Evolutionary conservation across 768 basidiomycete species (phyloP), one percentile per base, ranked within the genome.

Genomic region (Omphalotus guepiniiformis): DNA sequence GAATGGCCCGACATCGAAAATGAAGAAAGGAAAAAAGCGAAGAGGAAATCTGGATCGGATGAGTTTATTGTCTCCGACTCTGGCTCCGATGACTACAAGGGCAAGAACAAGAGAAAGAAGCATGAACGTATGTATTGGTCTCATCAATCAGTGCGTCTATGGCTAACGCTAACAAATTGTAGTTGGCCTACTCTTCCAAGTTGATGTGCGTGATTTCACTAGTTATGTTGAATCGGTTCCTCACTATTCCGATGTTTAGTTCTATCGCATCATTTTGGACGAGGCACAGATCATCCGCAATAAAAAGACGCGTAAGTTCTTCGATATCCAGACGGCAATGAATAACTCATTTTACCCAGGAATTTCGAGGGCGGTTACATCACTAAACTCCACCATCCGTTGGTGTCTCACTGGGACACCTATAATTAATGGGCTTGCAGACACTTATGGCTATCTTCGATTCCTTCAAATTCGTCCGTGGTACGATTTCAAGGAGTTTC

Each of bases 361-460:
- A 32, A 68, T 66, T 34, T 80, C 80, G 15, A 70, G 76, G 15
- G 76, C 79, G 2, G 75, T 81, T 12, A 74, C 74, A 8, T 72
- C 78, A 11, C 63, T 90, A 13, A 62, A 70, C 9, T 53, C 78
- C 0, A 69, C 56, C 15, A 75, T 80, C 58, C 72, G 83, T 30
- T 89, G 88, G 88, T 77, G 75, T 52, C 64, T 87, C 7, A 86
- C 83, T 21, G 82, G 80, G 73, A 76, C 58, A 16, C 68, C 61
- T 16, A 37, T 28, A 16, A 27, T 27, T 9, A 29, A 42, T 41
- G 11, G 15, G 7, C 16, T 35, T 22, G 42, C 47, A 19, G 87
- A 88, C 58, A 69, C 74, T 1, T 88, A 75, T 51, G 65, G 66
- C 9, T 66, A 68, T 37, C 35, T 76, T 7, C 63, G 75, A 18